Evolutionary conservation across 106 monocot species (phyloP), one percentile per base, ranked within the genome.

Genomic region (Chionographis japonica): DNA sequence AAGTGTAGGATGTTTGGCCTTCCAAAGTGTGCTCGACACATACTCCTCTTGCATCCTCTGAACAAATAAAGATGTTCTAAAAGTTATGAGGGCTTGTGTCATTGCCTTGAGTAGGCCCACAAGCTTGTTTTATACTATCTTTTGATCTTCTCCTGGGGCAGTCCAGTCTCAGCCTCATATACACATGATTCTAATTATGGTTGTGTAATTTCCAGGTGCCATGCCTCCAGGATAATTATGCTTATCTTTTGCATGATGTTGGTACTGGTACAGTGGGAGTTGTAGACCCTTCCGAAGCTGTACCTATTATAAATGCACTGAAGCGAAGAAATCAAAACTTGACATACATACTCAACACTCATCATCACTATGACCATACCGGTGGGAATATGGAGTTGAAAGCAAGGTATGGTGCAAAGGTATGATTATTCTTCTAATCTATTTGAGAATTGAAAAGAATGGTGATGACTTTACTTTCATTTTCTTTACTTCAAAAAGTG

Each of bases 311-410:
- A 79, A 82, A 87, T 78, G 92, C 74, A 35, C 62, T 97, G 38
- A 62, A 79, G 7, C 80, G 72, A 52, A 97, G 71, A 74, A 97
- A 92, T 76, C 86, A 89, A 63, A 97, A 85, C 55, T 75, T 97
- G 53, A 92, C 88, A 12, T 97, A 97, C 58, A 91, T 97, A 66
- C 77, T 97, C 59, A 97, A 97, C 65, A 97, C 95, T 40, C 95
- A 97, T 76, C 92, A 92, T 81, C 95, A 97, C 72, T 85, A 86
- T 72, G 95, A 97, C 69, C 95, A 97, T 75, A 97, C 95, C 69
- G 95, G 92, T 72, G 95, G 95, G 40, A 97, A 97, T 76, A 53
- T 92, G 68, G 95, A 97, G 71, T 61, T 97, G 52, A 97, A 97
- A 80, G 83, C 72, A 78, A 84, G 75, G 66, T 97, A 92, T 77